Evolutionary conservation across 2,329 filamentous ascomycete genomes (phyloP), one percentile per base, ranked within the genome.

Genomic region (Cladosporium sp.): DNA sequence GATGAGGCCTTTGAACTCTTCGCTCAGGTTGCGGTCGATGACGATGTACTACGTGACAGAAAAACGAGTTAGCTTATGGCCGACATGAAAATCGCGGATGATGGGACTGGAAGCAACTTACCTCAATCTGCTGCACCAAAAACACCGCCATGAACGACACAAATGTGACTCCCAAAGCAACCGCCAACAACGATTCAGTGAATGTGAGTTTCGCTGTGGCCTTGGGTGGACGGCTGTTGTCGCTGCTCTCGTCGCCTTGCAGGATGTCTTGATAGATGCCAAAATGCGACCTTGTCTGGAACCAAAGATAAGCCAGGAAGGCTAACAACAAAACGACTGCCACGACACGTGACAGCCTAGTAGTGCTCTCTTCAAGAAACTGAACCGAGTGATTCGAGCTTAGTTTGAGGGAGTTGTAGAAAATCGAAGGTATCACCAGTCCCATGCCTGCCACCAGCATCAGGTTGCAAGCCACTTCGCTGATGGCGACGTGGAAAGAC

Each of bases 121-220:
- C 58, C 42, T 85, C 80, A 60, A 94, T 94, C 67, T 92, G 80
- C 62, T 86, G 75, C 22, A 94, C 90, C 15, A 95, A 78, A 63
- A 86, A 86, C 49, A 92, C 82, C n/a, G 90, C 88, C 61, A 90
- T 88, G 66, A 93, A 73, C 0, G 87, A 83, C 22, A 94, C 89
- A 38, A 89, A 84, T 0, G 84, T 77, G 19, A 94, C 78, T 0
- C 88, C 80, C 30, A 90, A 66, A 2, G 74, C 67, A 30, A 94
- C 80, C 0, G 88, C 88, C 25, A 92, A 34, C 42, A 88, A 62
- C 62, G 84, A 86, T 72, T 94, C 90, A 3, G 85, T 85, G 43
- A 92, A 76, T 0, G 90, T 94, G 22, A 94, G 82, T 70, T 90
- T 91, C 34, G 79, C 76, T 66, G 88, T 86, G 38, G 67, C 70